phyloP scores from a whole-genome alignment of 257 asterid genomes.

The Hygrophila difformis region DNA sequence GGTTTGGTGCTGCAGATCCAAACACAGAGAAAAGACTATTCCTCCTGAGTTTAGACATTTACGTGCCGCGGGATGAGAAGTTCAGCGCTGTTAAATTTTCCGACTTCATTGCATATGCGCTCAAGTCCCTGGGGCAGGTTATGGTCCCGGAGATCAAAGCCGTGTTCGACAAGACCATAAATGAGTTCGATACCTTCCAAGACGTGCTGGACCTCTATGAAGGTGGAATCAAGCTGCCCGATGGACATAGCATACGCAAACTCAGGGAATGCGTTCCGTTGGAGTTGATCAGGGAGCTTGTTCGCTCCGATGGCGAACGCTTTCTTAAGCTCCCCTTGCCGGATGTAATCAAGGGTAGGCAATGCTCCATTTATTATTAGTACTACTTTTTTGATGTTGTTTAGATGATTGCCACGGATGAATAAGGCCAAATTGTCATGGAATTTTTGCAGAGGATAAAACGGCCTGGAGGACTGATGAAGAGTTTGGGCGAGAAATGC shows the following conservation, averaged over 20 bases:
- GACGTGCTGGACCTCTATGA: constrained; percentile 60
- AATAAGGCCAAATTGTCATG: background rate
- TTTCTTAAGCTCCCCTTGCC: constrained; percentile 69
- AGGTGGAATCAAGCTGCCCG: constrained; percentile 49
- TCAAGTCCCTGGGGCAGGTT: constrained; percentile 72
- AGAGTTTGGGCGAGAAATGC: constrained; percentile 91
- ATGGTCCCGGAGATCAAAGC: constrained; percentile 55
- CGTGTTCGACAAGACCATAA: constrained; percentile 56
- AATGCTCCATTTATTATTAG: background rate
- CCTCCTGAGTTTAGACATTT: constrained; percentile 45
- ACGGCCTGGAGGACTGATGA: constrained; percentile 95
- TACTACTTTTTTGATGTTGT: no score
- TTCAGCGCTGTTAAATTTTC: constrained; percentile 71
- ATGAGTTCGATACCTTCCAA: constrained; percentile 80
- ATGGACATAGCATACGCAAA: constrained; percentile 23
- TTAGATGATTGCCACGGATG: no score
- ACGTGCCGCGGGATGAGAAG: constrained; percentile 77
- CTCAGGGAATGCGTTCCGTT: constrained; percentile 49
- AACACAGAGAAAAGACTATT: constrained; percentile 51
- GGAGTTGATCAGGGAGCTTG: constrained; percentile 60
- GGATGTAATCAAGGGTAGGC: constrained; percentile 62
- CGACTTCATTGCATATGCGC: constrained; percentile 72
- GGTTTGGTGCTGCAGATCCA: constrained; percentile 45
- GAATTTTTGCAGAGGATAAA: constrained; percentile 43
- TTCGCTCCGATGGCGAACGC: constrained; percentile 57